Base-by-base conservation (phyloP, 2,329 filamentous ascomycete species). In the Exophiala alcalophila region DNA sequence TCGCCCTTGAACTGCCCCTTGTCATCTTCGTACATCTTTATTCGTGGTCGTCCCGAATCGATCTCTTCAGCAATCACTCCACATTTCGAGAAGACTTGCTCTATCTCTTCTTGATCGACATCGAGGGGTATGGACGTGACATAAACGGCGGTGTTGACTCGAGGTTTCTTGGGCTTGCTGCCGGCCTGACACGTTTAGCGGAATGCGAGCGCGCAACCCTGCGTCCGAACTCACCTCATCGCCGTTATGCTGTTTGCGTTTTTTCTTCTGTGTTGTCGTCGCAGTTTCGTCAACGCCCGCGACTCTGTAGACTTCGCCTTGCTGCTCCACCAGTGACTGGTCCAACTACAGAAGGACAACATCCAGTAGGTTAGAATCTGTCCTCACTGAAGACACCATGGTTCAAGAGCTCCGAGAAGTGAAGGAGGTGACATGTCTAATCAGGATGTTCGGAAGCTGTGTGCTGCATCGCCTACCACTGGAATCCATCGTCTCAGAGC, bases 61-160 rank as follows among this genome's bases (percentile, higher is more conserved):
- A 95, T 90, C 65, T 94, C 86, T 65, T 97, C 90, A 34, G 91
- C 88, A 53, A 98, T 90, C 54, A 97, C 84, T 47, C 90, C 90
- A 59, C 80, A 94, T 63, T 87, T 91, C 34, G 83, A 87, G 69
- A 98, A 98, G 19, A 86, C 73, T 16, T 88, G 78, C 54, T 84
- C 77, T 11, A 98, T 80, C 68, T 98, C 92, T 20, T 85, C 79
- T 28, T 83, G 71, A 0, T 84, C 86, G 29, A 80, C 84, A 62
- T 97, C 87, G 26, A 73, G 66, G 0, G 92, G 94, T 3, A 98
- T 77, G 9, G 86, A 87, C 4, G 89, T 94, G 33, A 96, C 85
- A 68, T 91, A 98, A 52, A 98, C 78, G 28, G 91, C 91, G 4
- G 86, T 94, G 63, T 96, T 97, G 56, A 90, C 73, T 42, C 67